Evolutionary conservation across 106 monocot genomes (phyloP).

Genomic region (Dioscorea alata): DNA sequence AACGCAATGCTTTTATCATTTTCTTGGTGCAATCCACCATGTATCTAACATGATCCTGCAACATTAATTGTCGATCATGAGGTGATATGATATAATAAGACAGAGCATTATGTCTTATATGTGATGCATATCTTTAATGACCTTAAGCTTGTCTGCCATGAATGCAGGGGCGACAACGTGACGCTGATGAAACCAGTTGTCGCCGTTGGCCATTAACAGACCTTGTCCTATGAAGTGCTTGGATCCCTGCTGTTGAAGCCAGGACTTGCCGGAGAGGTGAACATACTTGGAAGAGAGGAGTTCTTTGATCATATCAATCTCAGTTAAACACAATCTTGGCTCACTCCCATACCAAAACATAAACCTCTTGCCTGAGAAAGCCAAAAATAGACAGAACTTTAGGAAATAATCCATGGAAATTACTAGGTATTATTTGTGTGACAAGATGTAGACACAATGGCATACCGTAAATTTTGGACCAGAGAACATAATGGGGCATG

Average conservation of each 20-base stretch:
- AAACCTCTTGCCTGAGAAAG: constrained; percentile 60
- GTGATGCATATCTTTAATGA: not conserved
- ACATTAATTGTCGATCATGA: no score
- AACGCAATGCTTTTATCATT: constrained; percentile 32
- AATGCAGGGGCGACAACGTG: constrained; percentile 82
- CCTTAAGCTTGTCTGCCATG: constrained; percentile 93
- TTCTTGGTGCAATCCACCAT: constrained; percentile 93
- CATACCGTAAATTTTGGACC: constrained; percentile 79
- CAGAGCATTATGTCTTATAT: not conserved
- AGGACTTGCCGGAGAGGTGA: constrained; percentile 70
- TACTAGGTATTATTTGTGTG: not conserved
- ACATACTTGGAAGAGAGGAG: constrained; percentile 66
- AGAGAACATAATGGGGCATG: constrained; percentile 78
- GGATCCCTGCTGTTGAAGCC: constrained; percentile 79
- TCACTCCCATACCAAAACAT: constrained; percentile 88
- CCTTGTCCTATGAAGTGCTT: constrained; percentile 86
- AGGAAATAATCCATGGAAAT: not conserved
- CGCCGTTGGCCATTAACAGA: constrained; percentile 84
- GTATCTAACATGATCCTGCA: constrained; percentile 52
- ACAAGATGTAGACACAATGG: not conserved
- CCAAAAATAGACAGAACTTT: no score
- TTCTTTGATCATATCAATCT: constrained; percentile 83
- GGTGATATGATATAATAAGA: no score
- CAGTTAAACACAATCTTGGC: constrained; percentile 85
- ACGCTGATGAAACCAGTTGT: constrained; percentile 77